These are phyloP conservation scores for Ganoderma multipileum DNA, from an alignment of 1,284 basidiomycete genomes.

Conservation along the genomic window DNA sequence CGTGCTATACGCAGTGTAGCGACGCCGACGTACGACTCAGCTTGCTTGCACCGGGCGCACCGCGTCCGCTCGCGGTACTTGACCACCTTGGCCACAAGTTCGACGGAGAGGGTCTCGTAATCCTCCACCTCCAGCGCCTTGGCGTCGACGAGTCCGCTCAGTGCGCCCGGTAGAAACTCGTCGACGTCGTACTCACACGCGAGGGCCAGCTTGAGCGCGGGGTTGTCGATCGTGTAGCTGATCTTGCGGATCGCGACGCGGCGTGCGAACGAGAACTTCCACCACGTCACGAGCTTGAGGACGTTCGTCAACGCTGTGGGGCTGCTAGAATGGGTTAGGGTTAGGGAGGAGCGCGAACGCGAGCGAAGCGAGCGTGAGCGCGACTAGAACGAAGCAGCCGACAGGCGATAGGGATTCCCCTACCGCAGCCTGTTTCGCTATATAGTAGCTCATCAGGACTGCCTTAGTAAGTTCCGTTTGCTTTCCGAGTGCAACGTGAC, in stretches of 20 bases:
- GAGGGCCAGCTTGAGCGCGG: constrained; percentile 1
- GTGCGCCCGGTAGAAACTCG: neutral
- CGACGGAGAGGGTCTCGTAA: neutral
- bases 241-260: neutral
- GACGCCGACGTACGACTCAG: neutral
- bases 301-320: neutral
- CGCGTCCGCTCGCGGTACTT: neutral
- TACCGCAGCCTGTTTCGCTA: too few relatives aligned
- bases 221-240: neutral
- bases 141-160: neutral
- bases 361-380: neutral
- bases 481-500: too few relatives aligned
- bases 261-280: neutral
- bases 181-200: neutral
- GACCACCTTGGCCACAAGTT: neutral
- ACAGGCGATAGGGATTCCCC: too few relatives aligned
- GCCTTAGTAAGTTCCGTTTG: too few relatives aligned
- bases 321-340: neutral
- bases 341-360: neutral
- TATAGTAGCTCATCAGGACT: too few relatives aligned
- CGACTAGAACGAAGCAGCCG: too few relatives aligned
- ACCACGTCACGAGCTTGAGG: neutral
- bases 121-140: neutral
- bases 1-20: neutral
- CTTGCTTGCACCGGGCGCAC: neutral